A percentile compares a stretch with the other conserved stretches of the same genome.
These are phyloP conservation scores for Trypanosomatidae sp. DNA, from an alignment of 208 protist species.

Conservation along the genomic window DNA sequence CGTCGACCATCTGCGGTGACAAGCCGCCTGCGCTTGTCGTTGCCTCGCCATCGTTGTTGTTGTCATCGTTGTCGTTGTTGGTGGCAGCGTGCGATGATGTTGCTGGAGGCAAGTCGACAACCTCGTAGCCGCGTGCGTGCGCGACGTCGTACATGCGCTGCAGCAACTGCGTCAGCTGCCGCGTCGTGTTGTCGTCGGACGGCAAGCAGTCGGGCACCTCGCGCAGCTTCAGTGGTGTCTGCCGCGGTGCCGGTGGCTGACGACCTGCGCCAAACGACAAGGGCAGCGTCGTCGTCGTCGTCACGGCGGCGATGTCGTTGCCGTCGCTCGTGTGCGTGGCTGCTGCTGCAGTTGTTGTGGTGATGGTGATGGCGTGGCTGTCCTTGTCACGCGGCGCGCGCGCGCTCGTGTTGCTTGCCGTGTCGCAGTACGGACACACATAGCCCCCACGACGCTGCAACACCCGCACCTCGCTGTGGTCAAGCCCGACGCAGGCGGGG, in stretches of 20 bases:
- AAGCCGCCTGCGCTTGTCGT: too few relatives aligned
- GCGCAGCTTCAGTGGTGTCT: conserved; percentile 36
- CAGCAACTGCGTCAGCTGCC: conserved; percentile 12
- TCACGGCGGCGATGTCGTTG: background rate
- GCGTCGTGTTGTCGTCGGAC: conserved; percentile 1
- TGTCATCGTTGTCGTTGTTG: conserved; percentile 1
- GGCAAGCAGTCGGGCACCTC: conserved; percentile 50
- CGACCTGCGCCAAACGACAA: conserved; percentile 1
- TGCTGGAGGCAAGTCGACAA: conserved; percentile 30
- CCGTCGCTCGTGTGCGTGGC: background rate
- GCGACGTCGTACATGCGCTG: conserved; percentile 9
- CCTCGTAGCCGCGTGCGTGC: conserved; percentile 16
- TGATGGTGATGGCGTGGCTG: background rate
- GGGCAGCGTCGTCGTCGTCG: background rate
- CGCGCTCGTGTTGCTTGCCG: background rate
- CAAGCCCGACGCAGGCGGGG: conserved; percentile 60
- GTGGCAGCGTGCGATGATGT: background rate
- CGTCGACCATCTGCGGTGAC: too few relatives aligned
- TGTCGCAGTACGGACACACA: conserved; percentile 44
- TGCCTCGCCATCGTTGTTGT: too few relatives aligned
- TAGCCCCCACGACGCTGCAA: conserved; percentile 16
- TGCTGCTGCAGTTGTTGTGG: too few relatives aligned
- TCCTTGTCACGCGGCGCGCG: too few relatives aligned
- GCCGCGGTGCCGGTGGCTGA: conserved; percentile 25
- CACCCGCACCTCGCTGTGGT: conserved; percentile 24